Conservation (phyloP, 1,139 yeast genomes). For the Saccharomyces hybrid region DNA sequence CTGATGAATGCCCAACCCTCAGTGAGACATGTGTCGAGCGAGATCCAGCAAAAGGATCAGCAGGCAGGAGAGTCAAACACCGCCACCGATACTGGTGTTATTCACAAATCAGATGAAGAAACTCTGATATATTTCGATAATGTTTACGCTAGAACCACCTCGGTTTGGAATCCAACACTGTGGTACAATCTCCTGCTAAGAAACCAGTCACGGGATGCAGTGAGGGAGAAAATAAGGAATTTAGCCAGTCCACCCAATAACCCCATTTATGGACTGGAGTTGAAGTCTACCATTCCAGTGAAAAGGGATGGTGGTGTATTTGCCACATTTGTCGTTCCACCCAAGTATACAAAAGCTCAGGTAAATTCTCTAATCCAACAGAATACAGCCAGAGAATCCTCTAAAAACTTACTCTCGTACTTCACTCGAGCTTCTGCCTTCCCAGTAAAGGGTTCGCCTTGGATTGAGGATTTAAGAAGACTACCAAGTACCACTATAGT, state of each 20-base stretch:
- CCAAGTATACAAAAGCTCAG: conserved; percentile 40
- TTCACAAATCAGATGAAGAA: conserved; percentile 44
- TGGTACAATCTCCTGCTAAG: conserved; percentile 33
- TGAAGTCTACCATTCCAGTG: conserved; percentile 53
- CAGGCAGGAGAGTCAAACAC: conserved; percentile 44
- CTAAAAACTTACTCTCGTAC: conserved; percentile 28
- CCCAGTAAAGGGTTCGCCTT: conserved; percentile 85
- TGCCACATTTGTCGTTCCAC: conserved; percentile 63
- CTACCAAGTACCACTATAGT: conserved; percentile 57
- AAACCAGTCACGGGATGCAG: conserved; percentile 32
- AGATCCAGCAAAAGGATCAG: conserved; percentile 36
- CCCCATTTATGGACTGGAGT: conserved; percentile 37
- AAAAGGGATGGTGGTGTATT: conserved; percentile 89
- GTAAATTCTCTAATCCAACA: conserved; percentile 44
- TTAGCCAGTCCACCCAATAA: conserved; percentile 38
- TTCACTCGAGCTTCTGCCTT: conserved; percentile 43
- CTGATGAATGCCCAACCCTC: background rate
- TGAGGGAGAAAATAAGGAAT: conserved; percentile 32
- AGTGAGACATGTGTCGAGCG: conserved; percentile 31
- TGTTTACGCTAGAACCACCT: conserved; percentile 39
- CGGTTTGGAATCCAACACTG: conserved; percentile 35
- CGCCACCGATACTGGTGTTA: conserved; percentile 52
- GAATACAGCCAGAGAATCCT: conserved; percentile 37
- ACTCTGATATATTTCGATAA: conserved; percentile 50
- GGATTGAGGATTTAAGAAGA: conserved; percentile 89